Evolutionary conservation across 1,284 basidiomycete genomes (phyloP).

Genomic region (Cryptococcus neoformans): DNA sequence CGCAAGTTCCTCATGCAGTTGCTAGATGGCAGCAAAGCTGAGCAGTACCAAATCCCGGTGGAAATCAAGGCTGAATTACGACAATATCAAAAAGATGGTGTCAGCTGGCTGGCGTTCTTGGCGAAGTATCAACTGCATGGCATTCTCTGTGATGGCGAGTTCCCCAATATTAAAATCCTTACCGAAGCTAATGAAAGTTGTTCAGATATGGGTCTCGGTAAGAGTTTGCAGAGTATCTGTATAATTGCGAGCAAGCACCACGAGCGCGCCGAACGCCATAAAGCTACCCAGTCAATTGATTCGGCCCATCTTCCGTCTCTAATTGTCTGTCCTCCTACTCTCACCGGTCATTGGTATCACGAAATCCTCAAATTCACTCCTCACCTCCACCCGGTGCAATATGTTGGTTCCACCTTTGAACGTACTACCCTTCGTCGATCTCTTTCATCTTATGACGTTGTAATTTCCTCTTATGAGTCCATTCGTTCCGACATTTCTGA

Average conservation of each 20-base stretch:
- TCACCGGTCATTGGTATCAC: conserved; percentile 98
- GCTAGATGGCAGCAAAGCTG: conserved; percentile 91
- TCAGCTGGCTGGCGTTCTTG: conserved; percentile 98
- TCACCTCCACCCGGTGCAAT: conserved; percentile 80
- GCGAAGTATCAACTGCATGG: conserved; percentile 96
- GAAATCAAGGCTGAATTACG: conserved; percentile 90
- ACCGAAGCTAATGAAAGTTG: background rate
- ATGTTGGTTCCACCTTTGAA: conserved; percentile 86
- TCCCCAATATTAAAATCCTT: background rate
- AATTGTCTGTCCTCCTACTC: conserved; percentile 94
- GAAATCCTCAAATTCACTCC: conserved; percentile 93
- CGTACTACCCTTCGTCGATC: conserved; percentile 68
- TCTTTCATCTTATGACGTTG: conserved; percentile 69
- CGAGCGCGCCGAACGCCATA: conserved; percentile 72
- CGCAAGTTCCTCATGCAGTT: conserved; percentile 91
- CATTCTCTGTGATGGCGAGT: conserved; percentile 91
- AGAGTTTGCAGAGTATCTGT: conserved; percentile 97
- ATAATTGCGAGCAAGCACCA: conserved; percentile 92
- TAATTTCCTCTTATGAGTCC: conserved; percentile 97
- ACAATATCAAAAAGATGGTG: conserved; percentile 97
- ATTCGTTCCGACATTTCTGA: conserved; percentile 89
- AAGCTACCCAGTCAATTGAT: conserved; percentile 69
- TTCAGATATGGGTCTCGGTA: conserved; percentile 93
- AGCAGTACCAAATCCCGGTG: conserved; percentile 84
- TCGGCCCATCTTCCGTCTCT: conserved; percentile 86